A percentile compares a stretch with the other conserved stretches of the same genome.
phyloP scores from a whole-genome alignment of 2,329 filamentous ascomycete species.

The Alternaria novae-zelandiae region DNA sequence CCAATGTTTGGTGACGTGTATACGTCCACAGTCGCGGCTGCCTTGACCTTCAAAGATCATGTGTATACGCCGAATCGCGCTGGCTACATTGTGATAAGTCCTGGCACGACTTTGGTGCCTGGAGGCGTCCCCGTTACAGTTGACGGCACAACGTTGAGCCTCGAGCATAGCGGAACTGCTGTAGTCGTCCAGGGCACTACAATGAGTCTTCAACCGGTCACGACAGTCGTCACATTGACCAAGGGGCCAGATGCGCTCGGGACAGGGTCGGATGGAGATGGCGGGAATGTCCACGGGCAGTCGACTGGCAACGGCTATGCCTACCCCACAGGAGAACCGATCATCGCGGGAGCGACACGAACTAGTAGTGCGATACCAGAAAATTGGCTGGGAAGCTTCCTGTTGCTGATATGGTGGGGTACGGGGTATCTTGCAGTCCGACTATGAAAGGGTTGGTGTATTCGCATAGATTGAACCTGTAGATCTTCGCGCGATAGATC shows the following conservation, averaged over 20 bases:
- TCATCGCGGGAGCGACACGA: conserved; percentile 3
- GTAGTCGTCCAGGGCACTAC: conserved; percentile 35
- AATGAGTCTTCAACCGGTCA: conserved; percentile 27
- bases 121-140: conserved; percentile 47
- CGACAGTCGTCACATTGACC: conserved; percentile 29
- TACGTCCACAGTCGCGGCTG: conserved; percentile 30
- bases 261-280: not conserved
- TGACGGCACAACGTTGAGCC: conserved; percentile 41
- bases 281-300: conserved; percentile 2
- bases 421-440: conserved; percentile 24
- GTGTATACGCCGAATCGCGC: conserved; percentile 53
- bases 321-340: conserved; percentile 13
- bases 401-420: conserved; percentile 19
- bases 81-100: conserved; percentile 51
- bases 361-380: not conserved
- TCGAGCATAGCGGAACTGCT: conserved; percentile 35
- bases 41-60: conserved; percentile 45
- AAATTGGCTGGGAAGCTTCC: conserved; percentile 17
- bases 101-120: conserved; percentile 45
- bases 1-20: conserved; percentile 26
- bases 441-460: conserved; percentile 13
- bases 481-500: conserved; percentile 10
- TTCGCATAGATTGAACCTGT: not conserved
- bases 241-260: not conserved
- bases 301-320: not conserved